Evolutionary conservation across 2,329 filamentous ascomycete genomes (phyloP).

Genomic region (Talaromyces sp.): DNA sequence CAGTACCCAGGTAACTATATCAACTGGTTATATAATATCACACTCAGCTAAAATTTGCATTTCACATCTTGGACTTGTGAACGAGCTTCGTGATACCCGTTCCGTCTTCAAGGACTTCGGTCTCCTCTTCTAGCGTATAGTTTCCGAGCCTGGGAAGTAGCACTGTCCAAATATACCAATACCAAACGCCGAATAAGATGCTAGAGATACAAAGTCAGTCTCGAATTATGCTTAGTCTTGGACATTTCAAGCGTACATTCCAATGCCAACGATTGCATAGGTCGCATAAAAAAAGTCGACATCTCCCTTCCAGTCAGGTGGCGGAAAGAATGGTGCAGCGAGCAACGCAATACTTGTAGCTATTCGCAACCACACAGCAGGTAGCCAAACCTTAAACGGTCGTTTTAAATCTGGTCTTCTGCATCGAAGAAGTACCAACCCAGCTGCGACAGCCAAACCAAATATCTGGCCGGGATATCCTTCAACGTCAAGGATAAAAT

Average conservation of each 20-base stretch:
- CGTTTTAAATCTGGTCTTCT: conserved; percentile 56
- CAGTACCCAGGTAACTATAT: no score
- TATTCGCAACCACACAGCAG: conserved; percentile 54
- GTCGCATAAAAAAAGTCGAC: conserved; percentile 48
- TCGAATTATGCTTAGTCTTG: not conserved
- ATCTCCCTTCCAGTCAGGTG: conserved; percentile 44
- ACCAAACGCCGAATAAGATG: conserved; percentile 54
- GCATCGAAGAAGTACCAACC: conserved; percentile 57
- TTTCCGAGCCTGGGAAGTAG: conserved; percentile 55
- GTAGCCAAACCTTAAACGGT: conserved; percentile 62
- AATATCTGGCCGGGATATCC: conserved; percentile 62
- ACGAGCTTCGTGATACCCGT: conserved; percentile 60
- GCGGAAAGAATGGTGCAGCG: conserved; percentile 59
- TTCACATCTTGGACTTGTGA: conserved; percentile 14
- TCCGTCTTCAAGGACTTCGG: conserved; percentile 58
- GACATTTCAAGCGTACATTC: conserved; percentile 29
- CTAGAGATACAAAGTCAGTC: conserved; percentile 34
- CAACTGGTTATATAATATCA: not conserved
- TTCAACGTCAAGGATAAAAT: conserved; percentile 68
- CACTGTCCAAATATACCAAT: conserved; percentile 65
- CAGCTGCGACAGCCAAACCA: conserved; percentile 52
- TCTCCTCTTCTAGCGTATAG: conserved; percentile 59
- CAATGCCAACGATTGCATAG: conserved; percentile 49
- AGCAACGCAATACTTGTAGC: conserved; percentile 52
- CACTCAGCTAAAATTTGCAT: not conserved